Percentiles rank a stretch among this genome's conserved stretches.
Conservation (phyloP, 768 basidiomycete species). For the Hypholoma sublateritium region DNA sequence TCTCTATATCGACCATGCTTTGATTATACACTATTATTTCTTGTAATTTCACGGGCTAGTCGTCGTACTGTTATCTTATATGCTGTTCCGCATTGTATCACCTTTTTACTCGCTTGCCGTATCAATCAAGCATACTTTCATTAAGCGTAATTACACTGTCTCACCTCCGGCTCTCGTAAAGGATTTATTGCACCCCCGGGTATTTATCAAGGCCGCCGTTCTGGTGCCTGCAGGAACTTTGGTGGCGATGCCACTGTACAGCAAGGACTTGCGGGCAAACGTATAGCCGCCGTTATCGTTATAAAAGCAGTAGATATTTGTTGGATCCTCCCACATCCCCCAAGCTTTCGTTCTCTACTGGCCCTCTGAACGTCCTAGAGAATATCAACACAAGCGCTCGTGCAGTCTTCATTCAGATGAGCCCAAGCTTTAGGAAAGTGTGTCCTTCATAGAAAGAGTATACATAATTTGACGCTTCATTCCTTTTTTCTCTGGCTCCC, state of each 20-base stretch:
- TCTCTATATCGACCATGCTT: background rate
- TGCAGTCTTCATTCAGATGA: no score
- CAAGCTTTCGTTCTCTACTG: background rate
- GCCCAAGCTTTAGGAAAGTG: no score
- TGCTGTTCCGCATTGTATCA: background rate
- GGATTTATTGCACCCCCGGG: background rate
- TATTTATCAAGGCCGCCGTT: background rate
- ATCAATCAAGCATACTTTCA: background rate
- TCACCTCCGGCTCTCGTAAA: background rate
- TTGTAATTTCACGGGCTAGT: background rate
- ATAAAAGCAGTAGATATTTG: background rate
- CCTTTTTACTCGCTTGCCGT: background rate
- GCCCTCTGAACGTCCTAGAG: background rate
- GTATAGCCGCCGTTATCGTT: constrained; percentile 4
- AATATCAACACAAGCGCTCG: background rate
- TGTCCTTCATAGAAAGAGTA: no score
- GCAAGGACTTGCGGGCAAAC: constrained; percentile 2
- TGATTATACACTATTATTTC: background rate
- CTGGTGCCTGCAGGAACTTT: background rate
- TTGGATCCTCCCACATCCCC: background rate
- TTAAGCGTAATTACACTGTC: background rate
- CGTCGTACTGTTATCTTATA: background rate
- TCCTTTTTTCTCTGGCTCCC: background rate
- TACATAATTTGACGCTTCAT: no score
- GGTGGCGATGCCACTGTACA: background rate